Conservation (phyloP, 495 filamentous ascomycete species). For the Pyrenopolyporus hunteri region DNA sequence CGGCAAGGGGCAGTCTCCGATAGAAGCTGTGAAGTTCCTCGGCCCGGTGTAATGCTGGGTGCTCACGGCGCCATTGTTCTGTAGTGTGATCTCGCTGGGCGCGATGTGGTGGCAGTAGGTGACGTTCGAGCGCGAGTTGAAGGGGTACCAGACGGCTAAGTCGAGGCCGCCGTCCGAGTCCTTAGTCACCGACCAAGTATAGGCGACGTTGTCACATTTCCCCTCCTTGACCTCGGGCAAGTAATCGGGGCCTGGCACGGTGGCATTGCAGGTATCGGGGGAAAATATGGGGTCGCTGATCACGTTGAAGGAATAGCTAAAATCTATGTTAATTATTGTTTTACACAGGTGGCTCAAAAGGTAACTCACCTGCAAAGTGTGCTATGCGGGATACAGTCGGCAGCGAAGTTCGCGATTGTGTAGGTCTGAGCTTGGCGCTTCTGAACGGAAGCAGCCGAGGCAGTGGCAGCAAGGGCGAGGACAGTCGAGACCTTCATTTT, state of each 20-base stretch:
- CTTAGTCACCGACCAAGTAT: not conserved
- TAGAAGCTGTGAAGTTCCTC: conserved; percentile 1
- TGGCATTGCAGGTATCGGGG: not conserved
- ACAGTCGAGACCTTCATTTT: not conserved
- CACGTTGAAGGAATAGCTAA: not conserved
- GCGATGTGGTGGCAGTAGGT: not conserved
- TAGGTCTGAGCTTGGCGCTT: not conserved
- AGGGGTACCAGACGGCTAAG: not conserved
- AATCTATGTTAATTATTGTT: not conserved
- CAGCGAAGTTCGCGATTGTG: not conserved
- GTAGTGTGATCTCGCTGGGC: not conserved
- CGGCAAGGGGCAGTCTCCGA: not conserved
- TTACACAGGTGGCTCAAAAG: not conserved
- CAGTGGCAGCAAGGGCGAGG: not conserved
- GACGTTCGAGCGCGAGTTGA: conserved; percentile 2
- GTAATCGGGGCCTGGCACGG: not conserved
- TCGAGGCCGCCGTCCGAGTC: not conserved
- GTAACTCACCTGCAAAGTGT: not conserved
- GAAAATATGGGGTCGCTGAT: not conserved
- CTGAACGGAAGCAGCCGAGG: not conserved
- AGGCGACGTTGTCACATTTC: not conserved
- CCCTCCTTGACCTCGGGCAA: not conserved
- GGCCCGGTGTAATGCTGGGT: conserved; percentile 1
- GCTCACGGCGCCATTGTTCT: not conserved
- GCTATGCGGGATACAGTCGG: not conserved